Evolutionary conservation across 352 stramenopile species (phyloP), one percentile per base, ranked within the genome.

Genomic region (Globisporangium nodosum): DNA sequence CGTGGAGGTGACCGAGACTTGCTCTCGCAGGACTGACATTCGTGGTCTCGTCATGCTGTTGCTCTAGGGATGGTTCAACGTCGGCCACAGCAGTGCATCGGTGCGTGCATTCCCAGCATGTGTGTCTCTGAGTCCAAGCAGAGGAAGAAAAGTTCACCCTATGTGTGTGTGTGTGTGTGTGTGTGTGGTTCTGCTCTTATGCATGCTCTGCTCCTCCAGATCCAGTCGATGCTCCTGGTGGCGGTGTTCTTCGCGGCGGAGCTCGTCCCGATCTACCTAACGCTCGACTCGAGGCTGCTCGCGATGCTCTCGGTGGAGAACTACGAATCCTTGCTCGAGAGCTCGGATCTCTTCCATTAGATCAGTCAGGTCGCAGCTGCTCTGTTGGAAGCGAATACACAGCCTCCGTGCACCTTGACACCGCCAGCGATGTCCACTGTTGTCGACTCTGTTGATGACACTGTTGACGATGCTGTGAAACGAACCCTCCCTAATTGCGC

Each of bases 201-300:
- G 15, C 21, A 8, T 21, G 20, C 49, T 49, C 6, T 49, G 11
- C 3, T 27, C 65, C 6, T 31, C 21, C n/a, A 91, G 81, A 70
- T 76, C 27, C 85, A 94, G 46, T 90, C 85, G 24, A 94, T 94
- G 85, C 58, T 92, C 5, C 65, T 94, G 16, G 85, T 94, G 15
- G 78, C 77, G 0, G 81, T 94, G 21, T 94, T 94, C 60, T 80
- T 91, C 56, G 70, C 72, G 5, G 80, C 82, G 1, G 85, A 94
- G 65, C 70, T 94, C 30, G 81, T 83, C 2, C 85, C 85, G 3
- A 87, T 94, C 30, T 92, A 92, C 60, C 62, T 90, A 47, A 90
- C 73, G 39, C 76, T 94, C 7, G 85, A 94, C 60, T 74, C 81
- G 24, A 65, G 81, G 18, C 58, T 94, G 21, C 68, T 94, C 20